Evolutionary conservation across 1,284 basidiomycete species (phyloP).

Genomic region (Sporisorium iseilematis-ciliati): DNA sequence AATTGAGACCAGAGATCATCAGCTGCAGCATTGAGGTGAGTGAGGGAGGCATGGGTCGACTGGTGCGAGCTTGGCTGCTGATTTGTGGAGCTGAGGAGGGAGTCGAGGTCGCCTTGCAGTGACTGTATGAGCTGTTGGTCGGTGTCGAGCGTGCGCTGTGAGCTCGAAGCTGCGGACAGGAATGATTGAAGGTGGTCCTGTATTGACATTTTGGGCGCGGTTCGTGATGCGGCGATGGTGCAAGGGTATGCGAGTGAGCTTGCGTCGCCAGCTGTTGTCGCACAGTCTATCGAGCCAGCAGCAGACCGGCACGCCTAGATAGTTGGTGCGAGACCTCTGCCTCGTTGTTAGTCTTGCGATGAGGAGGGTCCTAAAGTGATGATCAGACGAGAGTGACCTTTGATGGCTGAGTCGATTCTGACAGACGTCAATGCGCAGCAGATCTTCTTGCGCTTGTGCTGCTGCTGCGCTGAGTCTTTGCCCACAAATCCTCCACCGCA

Average conservation of each 20-base stretch:
- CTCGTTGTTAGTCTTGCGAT: not conserved
- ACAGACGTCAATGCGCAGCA: not conserved
- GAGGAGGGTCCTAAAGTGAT: not conserved
- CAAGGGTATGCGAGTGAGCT: not conserved
- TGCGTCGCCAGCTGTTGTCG: not conserved
- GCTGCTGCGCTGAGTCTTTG: constrained; percentile 5
- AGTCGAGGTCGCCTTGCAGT: constrained; percentile 27
- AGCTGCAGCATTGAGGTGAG: not conserved
- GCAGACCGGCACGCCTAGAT: not conserved
- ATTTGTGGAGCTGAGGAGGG: constrained; percentile 14
- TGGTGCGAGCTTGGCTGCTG: constrained; percentile 2
- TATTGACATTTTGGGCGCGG: constrained; percentile 19
- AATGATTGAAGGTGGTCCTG: constrained; percentile 33
- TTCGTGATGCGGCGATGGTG: not conserved
- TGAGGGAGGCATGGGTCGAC: not conserved
- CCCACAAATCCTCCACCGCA: constrained; percentile 5
- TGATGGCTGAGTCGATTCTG: constrained; percentile 15
- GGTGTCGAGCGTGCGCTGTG: constrained; percentile 41
- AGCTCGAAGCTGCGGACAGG: constrained; percentile 38
- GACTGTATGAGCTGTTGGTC: constrained; percentile 43
- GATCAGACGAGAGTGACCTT: too few relatives aligned
- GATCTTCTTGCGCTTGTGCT: constrained; percentile 4
- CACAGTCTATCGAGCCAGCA: not conserved
- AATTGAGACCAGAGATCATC: constrained; percentile 37
- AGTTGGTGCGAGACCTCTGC: not conserved